phyloP scores from a whole-genome alignment of 305 asterid genomes.

The Withania somnifera region DNA sequence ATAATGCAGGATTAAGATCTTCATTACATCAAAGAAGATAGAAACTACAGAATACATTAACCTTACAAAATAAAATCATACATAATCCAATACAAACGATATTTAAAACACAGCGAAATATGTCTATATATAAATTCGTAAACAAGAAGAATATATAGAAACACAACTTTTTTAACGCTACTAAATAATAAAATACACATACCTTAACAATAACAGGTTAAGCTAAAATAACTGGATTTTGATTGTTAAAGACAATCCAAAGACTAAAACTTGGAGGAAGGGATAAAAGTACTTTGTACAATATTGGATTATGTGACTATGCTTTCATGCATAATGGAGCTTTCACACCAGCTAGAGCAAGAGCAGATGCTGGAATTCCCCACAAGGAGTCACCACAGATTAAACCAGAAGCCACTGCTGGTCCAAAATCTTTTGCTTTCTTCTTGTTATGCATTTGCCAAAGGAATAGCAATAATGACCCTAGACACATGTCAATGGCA shows the following conservation, averaged over 20 bases:
- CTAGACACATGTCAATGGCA: constrained; percentile 14
- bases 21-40: not conserved
- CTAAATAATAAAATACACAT: not conserved
- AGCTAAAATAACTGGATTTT: not conserved
- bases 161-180: not conserved
- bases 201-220: not conserved
- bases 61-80: not conserved
- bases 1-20: not conserved
- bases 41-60: not conserved
- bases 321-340: constrained; percentile 8
- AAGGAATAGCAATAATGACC: not conserved
- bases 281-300: not conserved
- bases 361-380: constrained; percentile 6
- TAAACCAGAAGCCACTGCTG: constrained; percentile 10
- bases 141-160: not conserved
- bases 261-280: not conserved
- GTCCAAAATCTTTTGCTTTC: not conserved
- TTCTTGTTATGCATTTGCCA: constrained; percentile 3
- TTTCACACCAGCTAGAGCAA: constrained; percentile 5
- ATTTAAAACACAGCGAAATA: not conserved
- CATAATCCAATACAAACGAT: not conserved
- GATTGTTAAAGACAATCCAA: not conserved
- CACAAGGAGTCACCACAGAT: constrained; percentile 6
- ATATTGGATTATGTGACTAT: not conserved
- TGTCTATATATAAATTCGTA: not conserved